Percentiles rank a stretch among this genome's conserved stretches.
Evolutionary conservation across 139 green algal genomes (phyloP).

Genomic region (Coccomyxa sp.): DNA sequence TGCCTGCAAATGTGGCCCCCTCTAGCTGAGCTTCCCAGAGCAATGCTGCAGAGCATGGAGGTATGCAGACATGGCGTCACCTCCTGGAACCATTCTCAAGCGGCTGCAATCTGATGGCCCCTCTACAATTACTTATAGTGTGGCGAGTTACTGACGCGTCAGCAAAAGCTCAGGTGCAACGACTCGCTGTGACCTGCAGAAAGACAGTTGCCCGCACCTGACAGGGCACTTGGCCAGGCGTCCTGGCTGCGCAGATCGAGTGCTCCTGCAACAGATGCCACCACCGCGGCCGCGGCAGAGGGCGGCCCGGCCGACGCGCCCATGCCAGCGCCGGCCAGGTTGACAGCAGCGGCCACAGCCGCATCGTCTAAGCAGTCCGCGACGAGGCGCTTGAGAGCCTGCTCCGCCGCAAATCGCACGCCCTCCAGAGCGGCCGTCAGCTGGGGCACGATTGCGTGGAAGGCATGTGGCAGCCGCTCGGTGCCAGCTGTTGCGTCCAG

Average conservation of each 20-base stretch:
- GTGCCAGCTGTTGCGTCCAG: conserved; percentile 30
- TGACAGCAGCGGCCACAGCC: conserved; percentile 24
- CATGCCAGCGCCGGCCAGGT: neutral
- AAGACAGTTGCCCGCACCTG: conserved; percentile 28
- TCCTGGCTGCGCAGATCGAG: conserved; percentile 66
- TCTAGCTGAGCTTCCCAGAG: no score
- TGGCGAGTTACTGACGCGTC: no score
- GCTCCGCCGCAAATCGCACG: conserved; percentile 53
- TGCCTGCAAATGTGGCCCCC: no score
- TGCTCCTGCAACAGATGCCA: conserved; percentile 51
- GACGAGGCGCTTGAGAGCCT: conserved; percentile 51
- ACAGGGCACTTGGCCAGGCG: conserved; percentile 67
- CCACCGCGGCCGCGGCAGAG: conserved; percentile 35
- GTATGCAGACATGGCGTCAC: no score
- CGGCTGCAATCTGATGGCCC: no score
- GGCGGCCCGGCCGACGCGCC: neutral
- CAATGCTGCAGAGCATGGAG: no score
- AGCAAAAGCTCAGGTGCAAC: no score
- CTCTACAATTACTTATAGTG: no score
- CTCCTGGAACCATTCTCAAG: no score
- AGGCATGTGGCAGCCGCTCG: conserved; percentile 46
- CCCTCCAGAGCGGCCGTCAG: conserved; percentile 72
- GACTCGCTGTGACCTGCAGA: no score
- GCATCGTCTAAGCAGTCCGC: conserved; percentile 33
- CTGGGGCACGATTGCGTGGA: conserved; percentile 58